phyloP scores from a whole-genome alignment of 495 filamentous ascomycete species.

The Xylaria acuta region DNA sequence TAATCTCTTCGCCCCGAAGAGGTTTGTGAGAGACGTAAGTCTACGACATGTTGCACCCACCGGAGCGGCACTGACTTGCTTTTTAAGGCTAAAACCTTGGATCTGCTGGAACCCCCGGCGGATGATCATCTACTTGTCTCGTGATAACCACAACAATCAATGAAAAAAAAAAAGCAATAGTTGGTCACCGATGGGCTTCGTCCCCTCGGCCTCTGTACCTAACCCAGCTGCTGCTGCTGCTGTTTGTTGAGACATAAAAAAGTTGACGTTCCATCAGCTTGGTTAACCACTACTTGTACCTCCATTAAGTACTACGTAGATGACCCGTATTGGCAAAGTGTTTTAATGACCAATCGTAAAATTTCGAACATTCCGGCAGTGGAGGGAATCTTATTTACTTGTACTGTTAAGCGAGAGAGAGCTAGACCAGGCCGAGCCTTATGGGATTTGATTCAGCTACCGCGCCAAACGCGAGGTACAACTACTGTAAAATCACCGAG shows the following conservation, averaged over 20 bases:
- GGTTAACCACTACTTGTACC: too few species aligned
- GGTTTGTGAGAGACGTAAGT: not conserved
- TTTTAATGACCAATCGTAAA: slow-evolving; percentile 21
- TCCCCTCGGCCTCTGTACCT: not conserved
- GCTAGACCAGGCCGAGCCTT: not conserved
- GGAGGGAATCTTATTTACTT: not conserved
- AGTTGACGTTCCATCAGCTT: not conserved
- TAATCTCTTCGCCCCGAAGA: not conserved
- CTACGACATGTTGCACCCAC: not conserved
- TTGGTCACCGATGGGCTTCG: not conserved
- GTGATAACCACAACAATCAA: not conserved
- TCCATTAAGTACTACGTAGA: too few species aligned
- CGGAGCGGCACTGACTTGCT: not conserved
- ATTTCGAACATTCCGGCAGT: not conserved
- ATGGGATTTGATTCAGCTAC: not conserved
- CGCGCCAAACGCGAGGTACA: not conserved
- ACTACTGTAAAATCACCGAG: not conserved
- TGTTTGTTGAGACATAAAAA: not conserved
- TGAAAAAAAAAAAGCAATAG: not conserved
- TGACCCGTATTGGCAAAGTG: not conserved
- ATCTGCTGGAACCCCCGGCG: not conserved
- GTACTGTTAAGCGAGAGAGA: too few species aligned
- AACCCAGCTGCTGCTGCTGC: not conserved
- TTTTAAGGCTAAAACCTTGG: not conserved
- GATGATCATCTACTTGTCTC: not conserved